Evolutionary conservation across 495 filamentous ascomycete genomes (phyloP).

Genomic region (Immersiella caudata): DNA sequence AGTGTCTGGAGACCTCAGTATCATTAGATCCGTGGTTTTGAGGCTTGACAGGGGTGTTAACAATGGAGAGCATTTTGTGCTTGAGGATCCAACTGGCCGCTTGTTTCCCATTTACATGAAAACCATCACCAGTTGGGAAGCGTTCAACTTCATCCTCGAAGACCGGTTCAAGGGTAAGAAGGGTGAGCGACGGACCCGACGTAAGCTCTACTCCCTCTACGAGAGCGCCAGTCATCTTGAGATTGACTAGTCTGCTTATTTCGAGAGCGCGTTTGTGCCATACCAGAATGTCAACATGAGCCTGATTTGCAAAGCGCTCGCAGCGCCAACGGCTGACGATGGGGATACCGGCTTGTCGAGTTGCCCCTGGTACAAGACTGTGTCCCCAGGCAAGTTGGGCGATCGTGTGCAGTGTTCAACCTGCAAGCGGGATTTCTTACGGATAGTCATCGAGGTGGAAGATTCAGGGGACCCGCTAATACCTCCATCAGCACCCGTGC

Average conservation of each 20-base stretch:
- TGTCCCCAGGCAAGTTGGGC: not conserved
- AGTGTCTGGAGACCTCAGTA: not conserved
- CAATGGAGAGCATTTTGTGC: not conserved
- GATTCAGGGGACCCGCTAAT: too few species aligned
- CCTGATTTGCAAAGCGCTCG: not conserved
- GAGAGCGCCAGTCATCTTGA: not conserved
- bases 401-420: not conserved
- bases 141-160: not conserved
- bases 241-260: not conserved
- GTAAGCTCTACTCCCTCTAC: not conserved
- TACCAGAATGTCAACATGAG: not conserved
- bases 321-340: not conserved
- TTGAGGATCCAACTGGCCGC: not conserved
- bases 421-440: too few species aligned
- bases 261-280: not conserved
- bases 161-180: not conserved
- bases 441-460: too few species aligned
- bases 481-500: too few species aligned
- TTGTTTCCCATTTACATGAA: not conserved
- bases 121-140: not conserved
- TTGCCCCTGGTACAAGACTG: not conserved
- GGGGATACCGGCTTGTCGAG: not conserved
- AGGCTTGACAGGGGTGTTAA: not conserved
- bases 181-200: not conserved
- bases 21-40: not conserved